Percentiles rank a stretch among this genome's conserved stretches.
phyloP scores from a whole-genome alignment of 257 asterid genomes.

The Linderniella brevidens region DNA sequence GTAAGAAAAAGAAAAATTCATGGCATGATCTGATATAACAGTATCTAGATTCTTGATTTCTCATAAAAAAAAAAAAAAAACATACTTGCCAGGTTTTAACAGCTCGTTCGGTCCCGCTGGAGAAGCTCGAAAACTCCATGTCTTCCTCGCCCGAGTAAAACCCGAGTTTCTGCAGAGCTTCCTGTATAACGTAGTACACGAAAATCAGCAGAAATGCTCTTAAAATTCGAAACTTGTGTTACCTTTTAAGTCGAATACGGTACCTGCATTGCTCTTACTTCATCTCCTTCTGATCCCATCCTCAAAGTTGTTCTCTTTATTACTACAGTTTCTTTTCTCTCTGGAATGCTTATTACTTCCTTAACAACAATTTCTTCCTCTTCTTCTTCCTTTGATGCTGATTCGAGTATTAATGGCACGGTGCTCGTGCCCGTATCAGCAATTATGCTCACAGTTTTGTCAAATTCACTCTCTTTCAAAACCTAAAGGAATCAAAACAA shows the following conservation, averaged over 20 bases:
- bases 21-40: neutral
- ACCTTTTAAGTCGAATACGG: neutral
- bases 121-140: slow-evolving; percentile 59
- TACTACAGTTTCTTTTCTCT: slow-evolving; percentile 22
- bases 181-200: slow-evolving; percentile 26
- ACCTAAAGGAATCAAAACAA: slow-evolving; percentile 29
- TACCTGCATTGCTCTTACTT: slow-evolving; percentile 79
- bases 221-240: neutral
- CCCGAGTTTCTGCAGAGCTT: slow-evolving; percentile 62
- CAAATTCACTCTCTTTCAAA: slow-evolving; percentile 58
- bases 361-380: slow-evolving; percentile 39
- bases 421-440: slow-evolving; percentile 41
- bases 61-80: neutral
- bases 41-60: neutral
- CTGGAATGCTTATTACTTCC: slow-evolving; percentile 40
- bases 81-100: slow-evolving; percentile 97
- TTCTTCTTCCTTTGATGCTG: slow-evolving; percentile 15
- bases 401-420: slow-evolving; percentile 33
- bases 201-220: slow-evolving; percentile 2
- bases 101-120: slow-evolving; percentile 78
- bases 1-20: slow-evolving; percentile 2
- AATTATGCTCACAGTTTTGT: slow-evolving; percentile 35
- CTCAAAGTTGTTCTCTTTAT: slow-evolving; percentile 38
- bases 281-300: slow-evolving; percentile 81
- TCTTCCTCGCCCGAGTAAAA: slow-evolving; percentile 96